Conservation (phyloP, 331 rosid species). For the Phaseolus coccineus region DNA sequence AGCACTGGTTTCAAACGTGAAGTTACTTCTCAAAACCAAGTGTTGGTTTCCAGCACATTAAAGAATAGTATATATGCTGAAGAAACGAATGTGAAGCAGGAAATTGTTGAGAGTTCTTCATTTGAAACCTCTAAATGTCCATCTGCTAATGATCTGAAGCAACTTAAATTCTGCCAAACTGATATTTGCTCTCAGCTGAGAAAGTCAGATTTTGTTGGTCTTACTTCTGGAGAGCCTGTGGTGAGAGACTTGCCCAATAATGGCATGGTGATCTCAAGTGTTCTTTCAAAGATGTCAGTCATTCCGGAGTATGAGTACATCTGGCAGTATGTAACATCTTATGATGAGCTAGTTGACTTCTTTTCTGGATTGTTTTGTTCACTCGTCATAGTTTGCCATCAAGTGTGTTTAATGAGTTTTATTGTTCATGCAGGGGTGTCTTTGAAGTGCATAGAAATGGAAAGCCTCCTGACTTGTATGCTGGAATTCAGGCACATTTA, state of each 20-base stretch:
- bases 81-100: conserved; percentile 51
- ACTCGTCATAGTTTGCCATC: conserved; percentile 18
- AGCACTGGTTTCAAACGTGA: conserved; percentile 58
- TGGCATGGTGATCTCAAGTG: conserved; percentile 45
- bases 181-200: conserved; percentile 52
- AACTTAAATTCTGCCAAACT: conserved; percentile 37
- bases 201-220: conserved; percentile 48
- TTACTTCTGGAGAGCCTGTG: conserved; percentile 53
- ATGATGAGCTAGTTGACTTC: conserved; percentile 36
- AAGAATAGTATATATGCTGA: conserved; percentile 55
- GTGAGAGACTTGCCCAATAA: conserved; percentile 53
- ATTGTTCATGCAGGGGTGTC: conserved; percentile 69
- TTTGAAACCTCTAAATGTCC: conserved; percentile 48
- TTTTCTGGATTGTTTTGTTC: conserved; percentile 4
- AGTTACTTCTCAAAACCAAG: conserved; percentile 55
- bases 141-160: conserved; percentile 50
- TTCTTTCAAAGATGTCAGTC: conserved; percentile 56
- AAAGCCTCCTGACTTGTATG: conserved; percentile 56
- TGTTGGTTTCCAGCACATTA: conserved; percentile 50
- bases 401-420: conserved; percentile 35
- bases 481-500: conserved; percentile 89
- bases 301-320: conserved; percentile 80
- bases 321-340: conserved; percentile 82
- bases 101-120: conserved; percentile 50
- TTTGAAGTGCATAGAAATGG: conserved; percentile 79